A percentile compares a stretch with the other conserved stretches of the same genome.
These are phyloP conservation scores for Daldinia sp. DNA, from an alignment of 2,329 filamentous ascomycete species.

Conservation along the genomic window DNA sequence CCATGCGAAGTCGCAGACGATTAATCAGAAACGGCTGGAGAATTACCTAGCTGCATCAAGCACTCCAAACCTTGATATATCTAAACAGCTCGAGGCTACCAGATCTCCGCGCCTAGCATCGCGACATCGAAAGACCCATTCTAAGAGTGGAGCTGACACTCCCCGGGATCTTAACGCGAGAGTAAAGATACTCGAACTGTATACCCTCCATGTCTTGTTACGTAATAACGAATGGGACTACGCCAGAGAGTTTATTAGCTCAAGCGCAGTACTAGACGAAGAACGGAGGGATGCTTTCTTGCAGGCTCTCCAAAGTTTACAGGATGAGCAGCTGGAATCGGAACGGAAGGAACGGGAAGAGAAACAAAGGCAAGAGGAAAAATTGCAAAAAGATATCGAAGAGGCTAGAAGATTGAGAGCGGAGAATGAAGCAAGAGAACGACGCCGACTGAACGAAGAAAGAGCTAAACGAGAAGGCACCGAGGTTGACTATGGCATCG, in stretches of 20 bases:
- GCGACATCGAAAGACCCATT: slow-evolving; percentile 55
- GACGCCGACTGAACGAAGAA: slow-evolving; percentile 67
- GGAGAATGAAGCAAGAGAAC: slow-evolving; percentile 70
- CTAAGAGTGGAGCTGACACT: slow-evolving; percentile 77
- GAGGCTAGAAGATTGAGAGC: slow-evolving; percentile 66
- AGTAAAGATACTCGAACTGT: slow-evolving; percentile 93
- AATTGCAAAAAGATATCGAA: slow-evolving; percentile 67
- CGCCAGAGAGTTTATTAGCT: slow-evolving; percentile 87
- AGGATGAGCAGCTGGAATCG: slow-evolving; percentile 84
- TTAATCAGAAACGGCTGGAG: slow-evolving; percentile 91
- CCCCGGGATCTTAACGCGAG: slow-evolving; percentile 85
- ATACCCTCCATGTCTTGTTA: slow-evolving; percentile 93
- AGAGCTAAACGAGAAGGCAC: slow-evolving; percentile 62
- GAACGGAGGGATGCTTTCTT: slow-evolving; percentile 91
- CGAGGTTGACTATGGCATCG: slow-evolving; percentile 78
- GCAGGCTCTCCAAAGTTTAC: slow-evolving; percentile 83
- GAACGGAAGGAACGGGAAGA: slow-evolving; percentile 73
- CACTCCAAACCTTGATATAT: slow-evolving; percentile 78
- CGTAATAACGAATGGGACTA: slow-evolving; percentile 97
- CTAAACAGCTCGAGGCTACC: slow-evolving; percentile 69
- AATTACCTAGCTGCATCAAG: slow-evolving; percentile 85
- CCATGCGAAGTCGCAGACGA: slow-evolving; percentile 84
- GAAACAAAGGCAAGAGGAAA: slow-evolving; percentile 66
- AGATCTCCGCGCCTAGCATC: slow-evolving; percentile 51
- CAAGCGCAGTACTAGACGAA: slow-evolving; percentile 89